A percentile compares a stretch with the other conserved stretches of the same genome.
These are phyloP conservation scores for Erysimum cheiri DNA, from an alignment of 441 rosid species.

Conservation along the genomic window DNA sequence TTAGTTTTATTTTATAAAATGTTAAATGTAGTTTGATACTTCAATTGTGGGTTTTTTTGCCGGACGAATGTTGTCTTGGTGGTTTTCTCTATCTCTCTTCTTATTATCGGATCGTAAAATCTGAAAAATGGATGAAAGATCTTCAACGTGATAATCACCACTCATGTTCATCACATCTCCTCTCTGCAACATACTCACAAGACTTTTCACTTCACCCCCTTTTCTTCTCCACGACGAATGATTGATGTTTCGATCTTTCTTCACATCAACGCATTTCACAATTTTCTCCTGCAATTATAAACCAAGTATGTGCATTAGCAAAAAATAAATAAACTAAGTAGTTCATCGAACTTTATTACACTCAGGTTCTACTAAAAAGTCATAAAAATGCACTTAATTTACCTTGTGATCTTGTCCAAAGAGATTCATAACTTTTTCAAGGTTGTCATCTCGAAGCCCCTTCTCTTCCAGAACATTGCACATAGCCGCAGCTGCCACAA, in stretches of 20 bases:
- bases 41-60: constrained; percentile 15
- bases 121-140: constrained; percentile 24
- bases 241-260: constrained; percentile 29
- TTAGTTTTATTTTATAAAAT: no score
- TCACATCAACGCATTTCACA: constrained; percentile 47
- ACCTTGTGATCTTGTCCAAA: constrained; percentile 54
- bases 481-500: constrained; percentile 56
- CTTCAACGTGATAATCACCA: background rate
- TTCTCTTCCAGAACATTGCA: constrained; percentile 46
- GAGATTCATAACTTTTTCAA: constrained; percentile 39
- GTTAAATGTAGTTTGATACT: background rate
- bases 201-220: constrained; percentile 51
- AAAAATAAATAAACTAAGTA: background rate
- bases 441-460: constrained; percentile 22
- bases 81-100: constrained; percentile 27
- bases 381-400: background rate
- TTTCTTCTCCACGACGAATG: background rate
- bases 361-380: background rate
- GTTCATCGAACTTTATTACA: background rate
- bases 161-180: constrained; percentile 13
- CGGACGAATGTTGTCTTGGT: background rate
- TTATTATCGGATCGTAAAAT: constrained; percentile 1
- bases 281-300: constrained; percentile 46
- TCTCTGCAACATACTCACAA: constrained; percentile 47
- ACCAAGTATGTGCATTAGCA: no score